These are phyloP conservation scores for Chenopodium formosanum DNA, from an alignment of 148 eudicot species.

Conservation along the genomic window DNA sequence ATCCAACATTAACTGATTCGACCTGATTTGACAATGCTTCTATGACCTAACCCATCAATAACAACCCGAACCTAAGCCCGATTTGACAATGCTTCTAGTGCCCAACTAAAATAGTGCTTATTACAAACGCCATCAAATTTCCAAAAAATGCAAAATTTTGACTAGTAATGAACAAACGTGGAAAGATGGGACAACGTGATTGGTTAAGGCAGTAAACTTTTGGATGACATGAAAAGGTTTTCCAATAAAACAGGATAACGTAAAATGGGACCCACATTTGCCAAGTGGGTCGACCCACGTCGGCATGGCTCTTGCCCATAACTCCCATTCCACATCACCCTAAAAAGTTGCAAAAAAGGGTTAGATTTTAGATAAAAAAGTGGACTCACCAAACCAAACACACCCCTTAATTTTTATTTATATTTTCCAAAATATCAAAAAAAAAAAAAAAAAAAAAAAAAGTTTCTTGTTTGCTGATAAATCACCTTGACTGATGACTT, in stretches of 20 bases:
- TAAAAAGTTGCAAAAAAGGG: constrained; percentile 27
- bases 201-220: constrained; percentile 26
- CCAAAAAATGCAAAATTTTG: neutral
- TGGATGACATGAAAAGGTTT: constrained; percentile 30
- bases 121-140: neutral
- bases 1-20: too few species aligned
- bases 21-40: too few species aligned
- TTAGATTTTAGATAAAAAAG: constrained; percentile 19
- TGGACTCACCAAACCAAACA: constrained; percentile 9
- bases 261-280: constrained; percentile 11
- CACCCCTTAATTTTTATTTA: neutral
- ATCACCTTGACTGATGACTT: neutral
- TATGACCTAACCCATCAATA: too few species aligned
- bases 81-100: too few species aligned
- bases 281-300: constrained; percentile 22
- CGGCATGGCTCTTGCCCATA: constrained; percentile 10
- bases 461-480: neutral
- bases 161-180: neutral
- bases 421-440: neutral
- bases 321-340: constrained; percentile 32
- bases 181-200: neutral
- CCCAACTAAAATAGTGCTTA: neutral
- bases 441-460: neutral
- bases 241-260: constrained; percentile 21
- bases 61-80: too few species aligned